Base-by-base conservation (phyloP, 306 rosid genomes). In the Quercus aquifolioides region DNA sequence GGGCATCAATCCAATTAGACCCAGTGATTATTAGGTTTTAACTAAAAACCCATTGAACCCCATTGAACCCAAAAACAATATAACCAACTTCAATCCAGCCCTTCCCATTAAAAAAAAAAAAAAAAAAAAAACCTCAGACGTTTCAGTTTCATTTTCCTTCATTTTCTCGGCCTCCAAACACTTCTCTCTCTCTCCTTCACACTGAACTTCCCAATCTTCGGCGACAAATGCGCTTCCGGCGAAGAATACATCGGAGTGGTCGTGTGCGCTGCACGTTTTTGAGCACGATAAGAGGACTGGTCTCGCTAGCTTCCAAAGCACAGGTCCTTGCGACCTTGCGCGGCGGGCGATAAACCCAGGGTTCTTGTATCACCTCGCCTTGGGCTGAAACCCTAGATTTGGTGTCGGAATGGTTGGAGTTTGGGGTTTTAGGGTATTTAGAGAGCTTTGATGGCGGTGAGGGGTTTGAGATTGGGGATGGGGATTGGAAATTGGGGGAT, bases 361-460 rank as follows among this genome's bases (percentile, higher is more conserved):
- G 85, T 35, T 92, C 98, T 3, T 92, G 90, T 19, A 85, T 78
- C 28, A 89, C 94, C 83, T 92, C 96, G 8, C 90, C 87, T 30
- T 86, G 89, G 0, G 71, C 5, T n/a, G 81, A 55, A 81, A 73
- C 71, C 75, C 79, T 80, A 41, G 84, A 74, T 15, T 59, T 77
- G 19, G 73, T 67, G 25, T 74, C 73, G 7, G 55, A 30, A 30
- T 30, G 31, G 31, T 30, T 46, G 13, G 33, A 74, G 54, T 35
- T 62, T 19, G 83, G 79, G 52, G 84, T 80, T 18, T 57, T 75
- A 12, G 88, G 73, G 38, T 70, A 60, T 59, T 62, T 79, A 20
- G 67, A 75, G 63, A 84, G 76, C 76, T 84, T 92, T 0, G 84
- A 41, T 58, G 82, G 85, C 3, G 88, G 93, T 20, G 89, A 84